Base-by-base conservation (phyloP, 257 asterid species). In the Penstemon newberryi region DNA sequence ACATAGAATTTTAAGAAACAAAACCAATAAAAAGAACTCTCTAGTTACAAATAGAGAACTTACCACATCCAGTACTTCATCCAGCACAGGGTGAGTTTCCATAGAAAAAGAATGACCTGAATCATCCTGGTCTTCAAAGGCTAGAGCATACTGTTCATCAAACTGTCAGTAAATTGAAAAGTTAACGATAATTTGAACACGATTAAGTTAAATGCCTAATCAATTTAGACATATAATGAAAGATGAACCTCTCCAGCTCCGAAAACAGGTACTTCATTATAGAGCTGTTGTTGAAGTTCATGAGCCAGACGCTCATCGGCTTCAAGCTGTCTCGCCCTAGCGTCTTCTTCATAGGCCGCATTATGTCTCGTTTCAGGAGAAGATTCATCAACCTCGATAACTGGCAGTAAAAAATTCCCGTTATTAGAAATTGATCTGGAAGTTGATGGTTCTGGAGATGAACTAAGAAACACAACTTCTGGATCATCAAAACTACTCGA, bases 211-310 rank as follows among this genome's bases (percentile, higher is more conserved):
- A 75, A 61, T 51, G 44, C 42, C 44, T 63, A 54, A 63, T 43
- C 60, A 68, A 4, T 25, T 58, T 45, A 12, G 63, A 39, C 7
- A 55, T 51, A 56, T 52, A 62, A 60, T 36, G 59, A 45, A 36
- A 51, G 59, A 69, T 19, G 57, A 59, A 91, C 96, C 95, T 89
- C 87, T 15, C 65, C 71, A 69, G 44, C 70, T 63, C 87, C 80
- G 12, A 76, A 44, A 70, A 67, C 76, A 46, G 88, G 89, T 50
- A 33, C 54, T 78, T 91, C 98, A 73, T 71, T 89, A 65, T 89
- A 91, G 65, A 89, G 67, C 63, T 91, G 96, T 59, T 91, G 95
- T 81, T 91, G 98, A 66, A 91, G 95, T 66, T 91, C 96, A 68
- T 83, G 89, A 71, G 98, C 98, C 73, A 91, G 70, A 67, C 65